A percentile compares a stretch with the other conserved stretches of the same genome.
phyloP scores from a whole-genome alignment of 768 basidiomycete species.

The Fomitopsis pulvina region DNA sequence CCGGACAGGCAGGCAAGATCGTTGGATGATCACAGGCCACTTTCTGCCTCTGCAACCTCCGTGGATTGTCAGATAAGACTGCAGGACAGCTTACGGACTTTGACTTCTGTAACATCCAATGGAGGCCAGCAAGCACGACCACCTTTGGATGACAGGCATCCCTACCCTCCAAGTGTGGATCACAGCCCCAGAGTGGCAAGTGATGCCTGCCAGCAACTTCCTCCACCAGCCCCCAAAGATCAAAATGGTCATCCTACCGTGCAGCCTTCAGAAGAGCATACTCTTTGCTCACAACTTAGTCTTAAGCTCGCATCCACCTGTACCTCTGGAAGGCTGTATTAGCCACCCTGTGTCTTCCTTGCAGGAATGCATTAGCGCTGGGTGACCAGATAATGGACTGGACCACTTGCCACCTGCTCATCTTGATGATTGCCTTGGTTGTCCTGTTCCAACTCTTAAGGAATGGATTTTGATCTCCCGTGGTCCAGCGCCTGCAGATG shows the following conservation, averaged over 20 bases:
- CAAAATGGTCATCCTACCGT: slow-evolving; percentile 7
- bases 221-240: slow-evolving; percentile 13
- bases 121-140: not conserved
- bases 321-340: slow-evolving; percentile 20
- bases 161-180: slow-evolving; percentile 3
- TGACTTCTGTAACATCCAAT: not conserved
- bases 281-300: slow-evolving; percentile 5
- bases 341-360: slow-evolving; percentile 15
- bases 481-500: slow-evolving; percentile 13
- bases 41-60: not conserved
- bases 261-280: slow-evolving; percentile 10
- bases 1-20: slow-evolving; percentile 1
- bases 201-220: slow-evolving; percentile 8
- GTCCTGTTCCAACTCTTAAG: slow-evolving; percentile 15
- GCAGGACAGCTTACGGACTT: not conserved
- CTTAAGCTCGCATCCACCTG: slow-evolving; percentile 2
- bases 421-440: slow-evolving; percentile 18
- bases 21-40: not conserved
- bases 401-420: slow-evolving; percentile 11
- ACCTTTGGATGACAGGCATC: slow-evolving; percentile 7
- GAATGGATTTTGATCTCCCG: slow-evolving; percentile 19
- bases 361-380: slow-evolving; percentile 17
- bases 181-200: slow-evolving; percentile 1
- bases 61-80: not conserved
- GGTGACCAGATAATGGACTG: slow-evolving; percentile 6